Base-by-base conservation (phyloP, 2,329 filamentous ascomycete species). In the Penicillium sp. region DNA sequence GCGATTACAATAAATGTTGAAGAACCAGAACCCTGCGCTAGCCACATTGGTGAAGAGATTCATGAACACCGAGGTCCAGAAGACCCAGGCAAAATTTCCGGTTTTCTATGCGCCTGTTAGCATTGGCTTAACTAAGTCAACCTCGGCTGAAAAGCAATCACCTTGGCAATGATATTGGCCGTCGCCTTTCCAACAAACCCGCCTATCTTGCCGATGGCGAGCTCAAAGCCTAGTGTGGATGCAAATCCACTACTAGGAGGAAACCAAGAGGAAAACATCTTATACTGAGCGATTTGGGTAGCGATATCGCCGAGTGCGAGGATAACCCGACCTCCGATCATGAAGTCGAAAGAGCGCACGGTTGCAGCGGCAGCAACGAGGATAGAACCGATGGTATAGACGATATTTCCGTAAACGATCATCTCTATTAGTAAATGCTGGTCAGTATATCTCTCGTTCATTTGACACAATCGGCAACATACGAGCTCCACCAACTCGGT, bases 191-290 rank as follows among this genome's bases (percentile, higher is more conserved):
- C 85, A 1, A 85, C 82, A 56, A 87, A 86, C 0, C 79, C 80
- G 2, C 85, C 84, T 9, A 87, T 81, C 68, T 86, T 87, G 19
- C 83, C 83, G 52, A 87, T 80, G 0, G 80, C 83, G 0, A 87
- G 75, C 67, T 87, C 85, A 4, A 87, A 81, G 0, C 80, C 85
- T 0, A 87, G 75, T 0, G 84, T 87, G 0, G 84, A 84, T 0
- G 84, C 85, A 65, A 87, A 87, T 1, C 85, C 85, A 56, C 83
- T 80, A 8, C 78, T 84, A 0, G 85, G 85, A 0, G 84, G 78
- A 60, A 87, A 87, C 85, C 85, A 87, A 0, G 83, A 85, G 0
- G 83, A 85, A 63, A 87, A 87, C 60, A 87, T 81, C 59, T 86
- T 86, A 68, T 87, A 87, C 67, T 87, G 84, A 0, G 85, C 85